phyloP scores from a whole-genome alignment of 352 stramenopile species.

The Phytopythium sindhum region DNA sequence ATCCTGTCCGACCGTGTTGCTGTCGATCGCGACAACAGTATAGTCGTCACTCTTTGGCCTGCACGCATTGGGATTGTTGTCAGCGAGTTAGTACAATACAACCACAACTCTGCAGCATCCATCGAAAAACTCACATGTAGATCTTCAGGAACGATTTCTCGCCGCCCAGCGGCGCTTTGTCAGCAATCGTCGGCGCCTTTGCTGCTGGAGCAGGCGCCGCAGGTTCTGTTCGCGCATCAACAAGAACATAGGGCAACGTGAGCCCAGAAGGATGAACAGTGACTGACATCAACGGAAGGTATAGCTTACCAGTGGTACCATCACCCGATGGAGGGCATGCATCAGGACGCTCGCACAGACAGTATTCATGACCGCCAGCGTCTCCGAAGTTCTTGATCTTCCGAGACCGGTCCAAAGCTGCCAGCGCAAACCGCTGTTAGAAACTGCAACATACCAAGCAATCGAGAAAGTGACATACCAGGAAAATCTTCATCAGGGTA shows the following conservation, averaged over 20 bases:
- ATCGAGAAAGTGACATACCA: constrained; percentile 26
- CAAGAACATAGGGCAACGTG: background rate
- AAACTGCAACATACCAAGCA: background rate
- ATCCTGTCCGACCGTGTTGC: constrained; percentile 74
- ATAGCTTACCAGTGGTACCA: constrained; percentile 30
- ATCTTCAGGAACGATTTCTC: constrained; percentile 88
- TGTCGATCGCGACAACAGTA: constrained; percentile 82
- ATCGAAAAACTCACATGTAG: constrained; percentile 57
- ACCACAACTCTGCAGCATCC: background rate
- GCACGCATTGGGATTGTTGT: background rate
- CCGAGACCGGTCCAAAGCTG: constrained; percentile 75
- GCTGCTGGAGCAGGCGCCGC: constrained; percentile 15
- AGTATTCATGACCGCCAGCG: constrained; percentile 83
- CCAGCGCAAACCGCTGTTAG: constrained; percentile 7
- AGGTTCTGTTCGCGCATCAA: constrained; percentile 13
- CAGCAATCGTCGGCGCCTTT: constrained; percentile 26
- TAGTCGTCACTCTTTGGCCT: constrained; percentile 89
- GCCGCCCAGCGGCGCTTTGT: constrained; percentile 44
- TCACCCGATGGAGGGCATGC: constrained; percentile 74
- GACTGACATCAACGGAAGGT: background rate
- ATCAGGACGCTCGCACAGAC: constrained; percentile 81
- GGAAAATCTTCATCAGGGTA: constrained; percentile 87
- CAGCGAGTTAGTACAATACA: background rate
- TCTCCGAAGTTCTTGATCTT: constrained; percentile 92
- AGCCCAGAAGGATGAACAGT: background rate